Conservation (phyloP, 441 rosid genomes). For the Syzygium syzygioides region DNA sequence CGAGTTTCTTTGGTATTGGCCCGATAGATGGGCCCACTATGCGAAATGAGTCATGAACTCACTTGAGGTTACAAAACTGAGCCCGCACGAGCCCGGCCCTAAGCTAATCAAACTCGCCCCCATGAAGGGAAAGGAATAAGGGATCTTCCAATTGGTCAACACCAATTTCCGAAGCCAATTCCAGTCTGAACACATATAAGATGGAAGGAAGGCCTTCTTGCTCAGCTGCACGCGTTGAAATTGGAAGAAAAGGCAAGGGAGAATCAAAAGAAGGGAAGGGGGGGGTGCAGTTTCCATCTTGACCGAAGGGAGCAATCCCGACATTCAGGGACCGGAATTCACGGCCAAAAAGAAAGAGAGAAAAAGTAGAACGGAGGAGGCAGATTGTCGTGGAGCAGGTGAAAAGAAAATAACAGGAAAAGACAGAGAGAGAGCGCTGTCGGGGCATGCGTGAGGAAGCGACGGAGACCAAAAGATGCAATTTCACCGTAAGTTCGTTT, state of each 20-base stretch:
- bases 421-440: too few relatives aligned
- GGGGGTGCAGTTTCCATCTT: too few relatives aligned
- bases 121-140: background rate
- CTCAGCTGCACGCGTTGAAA: background rate
- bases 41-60: background rate
- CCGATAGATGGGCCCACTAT: too few relatives aligned
- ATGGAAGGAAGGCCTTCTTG: background rate
- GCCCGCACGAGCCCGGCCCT: background rate
- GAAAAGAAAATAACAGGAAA: background rate
- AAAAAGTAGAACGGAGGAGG: background rate
- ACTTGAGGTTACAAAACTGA: background rate
- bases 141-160: fast-evolving
- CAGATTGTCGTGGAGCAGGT: background rate
- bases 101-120: background rate
- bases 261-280: background rate
- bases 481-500: background rate
- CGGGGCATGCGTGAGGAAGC: too few relatives aligned
- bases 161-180: background rate
- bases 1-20: background rate
- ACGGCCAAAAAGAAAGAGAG: too few relatives aligned
- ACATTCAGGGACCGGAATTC: too few relatives aligned
- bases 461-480: background rate
- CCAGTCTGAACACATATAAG: background rate
- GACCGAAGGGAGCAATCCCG: too few relatives aligned
- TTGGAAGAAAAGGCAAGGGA: background rate